A percentile compares a stretch with the other conserved stretches of the same genome.
These are phyloP conservation scores for Coix lacrymajobi DNA, from an alignment of 176 grass and related monocot species.

Conservation along the genomic window DNA sequence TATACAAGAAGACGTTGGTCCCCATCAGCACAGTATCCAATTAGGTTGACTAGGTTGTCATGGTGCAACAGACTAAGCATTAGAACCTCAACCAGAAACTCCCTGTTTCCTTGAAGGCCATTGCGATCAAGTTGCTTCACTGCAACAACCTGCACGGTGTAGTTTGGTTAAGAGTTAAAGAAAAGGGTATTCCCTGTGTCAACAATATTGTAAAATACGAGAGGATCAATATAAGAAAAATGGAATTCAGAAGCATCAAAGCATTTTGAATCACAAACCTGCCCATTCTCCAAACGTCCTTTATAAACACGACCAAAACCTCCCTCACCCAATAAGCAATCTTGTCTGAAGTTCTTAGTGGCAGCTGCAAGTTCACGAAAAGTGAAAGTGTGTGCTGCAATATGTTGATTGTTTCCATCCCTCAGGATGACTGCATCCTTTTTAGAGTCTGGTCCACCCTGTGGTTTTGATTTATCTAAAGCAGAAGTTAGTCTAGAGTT, in stretches of 20 bases:
- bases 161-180: constrained; percentile 13
- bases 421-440: constrained; percentile 59
- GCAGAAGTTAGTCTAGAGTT: constrained; percentile 31
- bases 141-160: constrained; percentile 51
- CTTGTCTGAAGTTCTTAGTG: constrained; percentile 75
- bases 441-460: constrained; percentile 48
- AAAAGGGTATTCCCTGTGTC: constrained; percentile 9
- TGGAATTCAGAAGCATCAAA: constrained; percentile 19
- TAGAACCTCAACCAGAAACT: constrained; percentile 86
- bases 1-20: constrained; percentile 92
- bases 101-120: constrained; percentile 85
- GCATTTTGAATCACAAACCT: constrained; percentile 47
- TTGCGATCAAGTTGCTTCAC: constrained; percentile 89
- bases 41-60: constrained; percentile 85
- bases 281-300: constrained; percentile 81
- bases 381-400: constrained; percentile 85
- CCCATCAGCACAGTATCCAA: constrained; percentile 91
- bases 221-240: neutral
- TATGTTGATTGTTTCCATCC: constrained; percentile 63
- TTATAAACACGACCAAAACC: constrained; percentile 88
- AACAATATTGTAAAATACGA: neutral
- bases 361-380: constrained; percentile 81
- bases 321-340: constrained; percentile 86
- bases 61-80: constrained; percentile 89
- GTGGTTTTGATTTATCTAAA: constrained; percentile 73